Percentiles rank a stretch among this genome's conserved stretches.
Evolutionary conservation across 495 filamentous ascomycete genomes (phyloP).

Genomic region (Penicillium cosmopolitanum): DNA sequence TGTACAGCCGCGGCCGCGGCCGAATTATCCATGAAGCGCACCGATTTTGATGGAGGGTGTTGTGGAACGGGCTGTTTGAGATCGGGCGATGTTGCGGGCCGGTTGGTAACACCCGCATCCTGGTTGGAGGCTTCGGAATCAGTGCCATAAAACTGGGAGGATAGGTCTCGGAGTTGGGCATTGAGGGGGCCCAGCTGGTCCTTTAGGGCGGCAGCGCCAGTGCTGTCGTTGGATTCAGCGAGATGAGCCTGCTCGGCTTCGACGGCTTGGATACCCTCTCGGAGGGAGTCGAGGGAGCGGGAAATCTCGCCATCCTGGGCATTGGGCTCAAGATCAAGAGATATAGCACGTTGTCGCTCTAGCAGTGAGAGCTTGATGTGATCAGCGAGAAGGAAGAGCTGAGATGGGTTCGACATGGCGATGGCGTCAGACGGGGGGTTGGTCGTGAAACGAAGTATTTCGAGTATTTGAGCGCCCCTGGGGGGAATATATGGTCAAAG

Average conservation of each 20-base stretch:
- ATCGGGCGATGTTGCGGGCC: conserved; percentile 47
- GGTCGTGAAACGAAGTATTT: conserved; percentile 4
- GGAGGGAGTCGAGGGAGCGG: conserved; percentile 81
- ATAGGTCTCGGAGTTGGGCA: conserved; percentile 60
- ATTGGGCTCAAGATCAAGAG: conserved; percentile 80
- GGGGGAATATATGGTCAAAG: conserved; percentile 8
- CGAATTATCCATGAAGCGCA: conserved; percentile 81
- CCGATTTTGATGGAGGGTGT: conserved; percentile 67
- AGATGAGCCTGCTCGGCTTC: conserved; percentile 67
- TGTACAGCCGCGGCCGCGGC: conserved; percentile 48
- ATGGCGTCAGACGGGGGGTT: conserved; percentile 15
- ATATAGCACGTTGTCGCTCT: conserved; percentile 88
- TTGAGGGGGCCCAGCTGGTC: conserved; percentile 66
- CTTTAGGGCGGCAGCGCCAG: conserved; percentile 62
- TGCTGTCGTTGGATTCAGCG: conserved; percentile 60
- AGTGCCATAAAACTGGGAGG: conserved; percentile 64
- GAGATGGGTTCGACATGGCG: conserved; percentile 61
- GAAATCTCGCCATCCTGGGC: conserved; percentile 89
- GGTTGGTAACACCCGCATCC: conserved; percentile 61
- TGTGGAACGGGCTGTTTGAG: conserved; percentile 53
- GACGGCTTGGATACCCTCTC: conserved; percentile 77
- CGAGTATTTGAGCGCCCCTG: not conserved
- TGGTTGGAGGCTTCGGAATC: conserved; percentile 61
- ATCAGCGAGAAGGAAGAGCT: conserved; percentile 59
- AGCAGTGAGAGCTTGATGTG: conserved; percentile 62